Conservation (phyloP, 495 filamentous ascomycete genomes). For the Neurospora cerealis region DNA sequence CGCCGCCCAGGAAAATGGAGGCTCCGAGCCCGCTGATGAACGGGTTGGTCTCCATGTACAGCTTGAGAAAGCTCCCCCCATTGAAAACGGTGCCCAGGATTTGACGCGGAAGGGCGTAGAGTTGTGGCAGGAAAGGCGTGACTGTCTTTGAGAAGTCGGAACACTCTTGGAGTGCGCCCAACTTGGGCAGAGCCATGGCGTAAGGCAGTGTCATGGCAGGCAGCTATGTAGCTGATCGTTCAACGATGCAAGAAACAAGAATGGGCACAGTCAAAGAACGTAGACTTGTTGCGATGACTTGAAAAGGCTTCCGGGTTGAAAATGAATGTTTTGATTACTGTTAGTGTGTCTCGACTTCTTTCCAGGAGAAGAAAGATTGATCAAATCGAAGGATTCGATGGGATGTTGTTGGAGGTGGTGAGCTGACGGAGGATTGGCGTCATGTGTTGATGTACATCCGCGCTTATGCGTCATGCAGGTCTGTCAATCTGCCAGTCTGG, state of each 20-base stretch:
- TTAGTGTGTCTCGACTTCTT: background rate
- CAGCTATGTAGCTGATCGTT: background rate
- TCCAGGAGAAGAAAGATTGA: background rate
- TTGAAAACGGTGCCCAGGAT: constrained; percentile 43
- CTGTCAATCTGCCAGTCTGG: background rate
- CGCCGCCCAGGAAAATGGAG: constrained; percentile 51
- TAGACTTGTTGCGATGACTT: background rate
- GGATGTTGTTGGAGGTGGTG: background rate
- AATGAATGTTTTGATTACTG: background rate
- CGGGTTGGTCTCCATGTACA: constrained; percentile 87
- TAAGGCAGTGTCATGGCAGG: background rate
- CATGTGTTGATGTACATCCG: background rate
- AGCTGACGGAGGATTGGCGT: background rate
- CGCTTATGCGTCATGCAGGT: background rate
- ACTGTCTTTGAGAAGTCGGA: constrained; percentile 64
- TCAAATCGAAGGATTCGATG: background rate
- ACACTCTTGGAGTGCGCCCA: constrained; percentile 60
- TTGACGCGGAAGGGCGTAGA: constrained; percentile 58
- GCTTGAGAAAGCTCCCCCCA: constrained; percentile 43
- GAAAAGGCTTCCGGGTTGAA: background rate
- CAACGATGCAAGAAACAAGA: background rate
- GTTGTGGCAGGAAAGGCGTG: constrained; percentile 64
- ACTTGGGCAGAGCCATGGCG: constrained; percentile 56
- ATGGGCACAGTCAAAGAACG: background rate
- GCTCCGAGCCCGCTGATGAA: constrained; percentile 66